These are phyloP conservation scores for Durusdinium trenchii DNA, from an alignment of 73 alveolate species.

Conservation along the genomic window DNA sequence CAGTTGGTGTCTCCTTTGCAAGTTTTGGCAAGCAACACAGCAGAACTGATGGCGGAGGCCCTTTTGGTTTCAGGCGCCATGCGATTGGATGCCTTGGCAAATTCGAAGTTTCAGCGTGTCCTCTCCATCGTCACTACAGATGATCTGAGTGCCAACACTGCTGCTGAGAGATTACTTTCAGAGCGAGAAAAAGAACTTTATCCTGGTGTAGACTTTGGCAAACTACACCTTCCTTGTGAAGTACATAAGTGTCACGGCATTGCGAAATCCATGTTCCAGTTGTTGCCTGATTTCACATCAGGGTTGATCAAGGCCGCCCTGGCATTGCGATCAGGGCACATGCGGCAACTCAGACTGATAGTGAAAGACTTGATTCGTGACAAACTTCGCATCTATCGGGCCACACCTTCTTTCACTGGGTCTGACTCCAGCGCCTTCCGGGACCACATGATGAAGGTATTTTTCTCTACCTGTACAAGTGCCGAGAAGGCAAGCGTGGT, in stretches of 20 bases:
- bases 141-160: neutral
- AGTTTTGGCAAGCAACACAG: neutral
- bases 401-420: neutral
- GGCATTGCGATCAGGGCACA: constrained; percentile 4
- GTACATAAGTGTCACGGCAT: neutral
- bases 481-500: neutral
- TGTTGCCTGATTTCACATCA: neutral
- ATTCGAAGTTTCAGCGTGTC: neutral
- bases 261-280: neutral
- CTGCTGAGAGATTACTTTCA: neutral
- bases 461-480: neutral
- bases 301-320: neutral
- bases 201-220: constrained; percentile 3
- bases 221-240: neutral
- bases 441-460: neutral
- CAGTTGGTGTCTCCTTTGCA: neutral
- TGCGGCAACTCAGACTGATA: neutral
- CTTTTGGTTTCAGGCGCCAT: neutral
- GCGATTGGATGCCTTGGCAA: neutral
- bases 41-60: neutral
- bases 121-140: neutral
- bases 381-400: neutral
- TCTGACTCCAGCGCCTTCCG: neutral
- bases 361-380: neutral
- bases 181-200: neutral